Percentiles rank a stretch among this genome's conserved stretches.
Conservation (phyloP, 371 early-diverging fungal species). For the Apophysomyces elegans region DNA sequence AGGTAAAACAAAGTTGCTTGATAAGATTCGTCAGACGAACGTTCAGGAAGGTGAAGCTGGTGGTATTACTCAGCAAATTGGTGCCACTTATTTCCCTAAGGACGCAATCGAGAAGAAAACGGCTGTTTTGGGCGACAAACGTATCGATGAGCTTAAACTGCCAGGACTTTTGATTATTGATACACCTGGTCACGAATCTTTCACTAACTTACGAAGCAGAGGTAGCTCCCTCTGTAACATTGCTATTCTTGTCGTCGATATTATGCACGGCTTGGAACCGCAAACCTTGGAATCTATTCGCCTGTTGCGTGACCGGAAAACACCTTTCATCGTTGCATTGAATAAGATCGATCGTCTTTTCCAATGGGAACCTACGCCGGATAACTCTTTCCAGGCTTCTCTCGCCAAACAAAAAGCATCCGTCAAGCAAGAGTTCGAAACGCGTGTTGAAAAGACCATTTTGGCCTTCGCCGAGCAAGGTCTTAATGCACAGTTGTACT, state of each 20-base stretch:
- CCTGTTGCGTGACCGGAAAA: constrained; percentile 93
- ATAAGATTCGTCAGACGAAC: constrained; percentile 99
- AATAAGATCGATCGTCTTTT: constrained; percentile 99
- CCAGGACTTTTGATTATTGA: constrained; percentile 99
- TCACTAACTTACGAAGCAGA: constrained; percentile 98
- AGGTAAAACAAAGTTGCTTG: constrained; percentile 97
- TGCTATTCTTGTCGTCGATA: constrained; percentile 99
- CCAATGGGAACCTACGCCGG: constrained; percentile 91
- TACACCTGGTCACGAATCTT: constrained; percentile 99
- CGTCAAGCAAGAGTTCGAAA: constrained; percentile 91
- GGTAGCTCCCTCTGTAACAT: constrained; percentile 99
- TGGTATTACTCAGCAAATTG: constrained; percentile 99
- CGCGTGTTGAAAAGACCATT: constrained; percentile 82
- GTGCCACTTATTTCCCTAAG: constrained; percentile 99
- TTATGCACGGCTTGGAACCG: constrained; percentile 99
- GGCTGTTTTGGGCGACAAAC: constrained; percentile 63
- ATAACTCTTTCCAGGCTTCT: constrained; percentile 84
- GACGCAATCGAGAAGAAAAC: constrained; percentile 94
- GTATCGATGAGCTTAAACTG: constrained; percentile 70
- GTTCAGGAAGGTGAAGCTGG: constrained; percentile 99
- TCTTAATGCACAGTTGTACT: constrained; percentile 94
- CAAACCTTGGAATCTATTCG: constrained; percentile 99
- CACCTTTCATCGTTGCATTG: constrained; percentile 99
- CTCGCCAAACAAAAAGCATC: constrained; percentile 78
- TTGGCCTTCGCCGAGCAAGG: constrained; percentile 98